Evolutionary conservation across 2,329 filamentous ascomycete species (phyloP).

Genomic region (Tolypocladium ophioglossoides): DNA sequence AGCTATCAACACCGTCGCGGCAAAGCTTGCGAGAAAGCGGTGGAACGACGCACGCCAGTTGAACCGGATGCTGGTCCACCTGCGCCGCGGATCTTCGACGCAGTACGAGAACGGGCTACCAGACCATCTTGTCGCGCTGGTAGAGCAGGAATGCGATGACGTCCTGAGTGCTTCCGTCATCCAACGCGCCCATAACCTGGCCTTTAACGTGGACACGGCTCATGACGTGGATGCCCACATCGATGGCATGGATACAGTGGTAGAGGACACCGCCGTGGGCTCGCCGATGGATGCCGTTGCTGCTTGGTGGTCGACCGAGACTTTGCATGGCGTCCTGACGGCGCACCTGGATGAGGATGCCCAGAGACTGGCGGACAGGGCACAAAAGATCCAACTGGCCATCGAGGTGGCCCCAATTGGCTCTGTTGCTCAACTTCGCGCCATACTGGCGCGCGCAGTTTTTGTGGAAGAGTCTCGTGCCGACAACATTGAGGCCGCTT

Average conservation of each 20-base stretch:
- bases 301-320: slow-evolving; percentile 77
- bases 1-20: slow-evolving; percentile 58
- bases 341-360: slow-evolving; percentile 47
- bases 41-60: slow-evolving; percentile 75
- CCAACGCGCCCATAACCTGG: slow-evolving; percentile 79
- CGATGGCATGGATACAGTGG: slow-evolving; percentile 69
- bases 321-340: slow-evolving; percentile 59
- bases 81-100: slow-evolving; percentile 28
- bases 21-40: slow-evolving; percentile 60
- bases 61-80: slow-evolving; percentile 33
- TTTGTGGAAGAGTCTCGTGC: slow-evolving; percentile 43
- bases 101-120: slow-evolving; percentile 53
- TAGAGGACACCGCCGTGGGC: slow-evolving; percentile 74
- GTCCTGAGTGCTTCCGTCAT: slow-evolving; percentile 70
- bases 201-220: slow-evolving; percentile 72
- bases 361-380: slow-evolving; percentile 7
- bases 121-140: slow-evolving; percentile 62
- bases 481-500: slow-evolving; percentile 43
- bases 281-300: slow-evolving; percentile 84
- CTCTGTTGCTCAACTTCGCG: slow-evolving; percentile 57
- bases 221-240: slow-evolving; percentile 53
- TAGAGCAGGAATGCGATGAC: slow-evolving; percentile 71
- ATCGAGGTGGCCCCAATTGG: slow-evolving; percentile 66
- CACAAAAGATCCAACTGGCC: slow-evolving; percentile 53
- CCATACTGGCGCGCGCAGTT: slow-evolving; percentile 48